Evolutionary conservation across 352 stramenopile species (phyloP).

Genomic region (Globisporangium paddicum): DNA sequence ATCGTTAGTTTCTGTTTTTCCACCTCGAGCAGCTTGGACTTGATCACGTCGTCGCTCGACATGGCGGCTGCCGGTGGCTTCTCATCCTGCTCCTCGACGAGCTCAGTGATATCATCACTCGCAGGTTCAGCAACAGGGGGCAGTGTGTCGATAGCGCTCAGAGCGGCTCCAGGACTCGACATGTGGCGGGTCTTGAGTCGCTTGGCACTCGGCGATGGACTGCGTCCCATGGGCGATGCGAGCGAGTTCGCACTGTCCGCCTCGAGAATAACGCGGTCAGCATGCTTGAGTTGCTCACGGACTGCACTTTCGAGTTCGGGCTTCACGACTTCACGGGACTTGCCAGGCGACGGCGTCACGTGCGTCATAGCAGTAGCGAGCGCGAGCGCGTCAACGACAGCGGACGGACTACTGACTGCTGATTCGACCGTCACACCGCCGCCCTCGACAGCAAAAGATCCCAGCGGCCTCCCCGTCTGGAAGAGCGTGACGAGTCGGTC

Average conservation of each 20-base stretch:
- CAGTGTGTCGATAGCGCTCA: neutral
- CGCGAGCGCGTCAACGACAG: too few species aligned
- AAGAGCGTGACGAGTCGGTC: constrained; percentile 29
- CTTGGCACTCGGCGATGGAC: neutral
- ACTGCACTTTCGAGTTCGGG: too few species aligned
- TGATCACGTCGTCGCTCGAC: neutral
- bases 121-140: neutral
- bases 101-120: too few species aligned
- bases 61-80: neutral
- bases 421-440: neutral
- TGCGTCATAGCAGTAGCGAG: too few species aligned
- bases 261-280: neutral
- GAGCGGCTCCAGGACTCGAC: neutral
- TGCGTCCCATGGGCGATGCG: neutral
- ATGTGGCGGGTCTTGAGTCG: neutral
- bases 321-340: too few species aligned
- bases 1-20: constrained; percentile 39
- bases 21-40: constrained; percentile 17
- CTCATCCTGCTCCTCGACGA: neutral
- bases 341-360: too few species aligned
- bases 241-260: too few species aligned
- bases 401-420: neutral
- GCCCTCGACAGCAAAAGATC: too few species aligned
- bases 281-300: too few species aligned
- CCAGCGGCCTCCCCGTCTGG: constrained; percentile 4